Base-by-base conservation (phyloP, 2,329 filamentous ascomycete genomes). In the Tricladium varicosporioides region DNA sequence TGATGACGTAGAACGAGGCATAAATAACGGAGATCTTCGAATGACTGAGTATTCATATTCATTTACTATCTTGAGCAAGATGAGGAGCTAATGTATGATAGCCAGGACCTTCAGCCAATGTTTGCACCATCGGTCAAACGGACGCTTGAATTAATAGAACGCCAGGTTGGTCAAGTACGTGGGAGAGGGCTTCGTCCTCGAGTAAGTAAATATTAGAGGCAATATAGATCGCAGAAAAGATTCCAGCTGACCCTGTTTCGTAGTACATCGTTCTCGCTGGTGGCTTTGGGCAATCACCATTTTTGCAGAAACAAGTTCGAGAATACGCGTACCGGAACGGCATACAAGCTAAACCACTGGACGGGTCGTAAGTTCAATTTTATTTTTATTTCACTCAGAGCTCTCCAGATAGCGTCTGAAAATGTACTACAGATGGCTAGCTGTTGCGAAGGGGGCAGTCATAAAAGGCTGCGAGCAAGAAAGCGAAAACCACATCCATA, bases 251-350 rank as follows among this genome's bases (percentile, higher is more conserved):
- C 13, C 8, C 7, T 36, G 32, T 36, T 13, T 8, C 7, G 32
- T n/a, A 59, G 57, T 45, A 59, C 49, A 49, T 48, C 10, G 59
- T 51, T 56, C 59, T 33, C 31, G 48, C 54, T 36, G 51, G 27
- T 65, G 65, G 67, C 59, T 67, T 40, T 59, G 57, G 52, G n/a
- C 49, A 59, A 42, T 59, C 57, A 56, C 2, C 60, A 62, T 50
- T 64, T 65, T 18, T 65, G 52, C 50, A 58, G 32, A 32, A 36
- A 16, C 7, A 13, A 2, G 48, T 57, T 33, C 27, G 16, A 33
- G 27, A 51, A 2, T 54, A 36, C 32, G 32, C 32, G 8, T 13
- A 13, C 13, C 32, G 13, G 32, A 7, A 36, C 7, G 13, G 32
- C 7, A 36, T 36, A 36, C 7, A 36, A 8, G 7, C 13, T 7